Base-by-base conservation (phyloP, 495 filamentous ascomycete species). In the Penicillium canariense region DNA sequence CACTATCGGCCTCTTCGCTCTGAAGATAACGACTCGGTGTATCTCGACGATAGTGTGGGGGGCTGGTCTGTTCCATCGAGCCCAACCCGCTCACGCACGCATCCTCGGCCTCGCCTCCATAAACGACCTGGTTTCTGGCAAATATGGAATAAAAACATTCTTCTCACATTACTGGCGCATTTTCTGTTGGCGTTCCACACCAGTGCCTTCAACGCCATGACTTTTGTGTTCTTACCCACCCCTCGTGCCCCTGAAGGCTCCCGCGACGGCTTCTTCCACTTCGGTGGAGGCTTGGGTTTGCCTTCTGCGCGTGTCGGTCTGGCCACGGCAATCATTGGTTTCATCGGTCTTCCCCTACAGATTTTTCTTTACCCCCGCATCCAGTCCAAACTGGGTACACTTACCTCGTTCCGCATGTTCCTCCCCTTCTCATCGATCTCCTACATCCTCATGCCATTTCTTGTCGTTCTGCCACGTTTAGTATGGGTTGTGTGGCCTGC, bases 191-290 rank as follows among this genome's bases (percentile, higher is more conserved):
- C 84, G n/a, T 76, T 89, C 56, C 89, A 93, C 66, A 84, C 86
- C 30, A 81, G 84, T 31, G 84, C 88, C 7, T 93, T 89, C 76
- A 87, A 86, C 68, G 79, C 85, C 42, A 77, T 91, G 59, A 87
- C 86, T 40, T 88, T 86, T 45, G 78, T 88, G 22, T 89, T 87
- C 64, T 73, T 93, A 46, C 86, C 85, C 8, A 83, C 83, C 3
- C 86, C 87, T 0, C 79, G 78, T 9, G 77, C 81, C 8, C 69
- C 75, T 15, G 75, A 80, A 17, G 58, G 60, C 43, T 67, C 71
- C n/a, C 74, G 69, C 6, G 61, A 67, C 18, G 72, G 76, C 1
- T 73, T 83, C 22, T 78, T 90, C 63, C 76, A 77, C 54, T 93
- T 91, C 68, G 79, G 80, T 15, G 89, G 89, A 48, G 89, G 89